Conservation (phyloP, 164 flowering plant species). For the Umbilicus rupestris region DNA sequence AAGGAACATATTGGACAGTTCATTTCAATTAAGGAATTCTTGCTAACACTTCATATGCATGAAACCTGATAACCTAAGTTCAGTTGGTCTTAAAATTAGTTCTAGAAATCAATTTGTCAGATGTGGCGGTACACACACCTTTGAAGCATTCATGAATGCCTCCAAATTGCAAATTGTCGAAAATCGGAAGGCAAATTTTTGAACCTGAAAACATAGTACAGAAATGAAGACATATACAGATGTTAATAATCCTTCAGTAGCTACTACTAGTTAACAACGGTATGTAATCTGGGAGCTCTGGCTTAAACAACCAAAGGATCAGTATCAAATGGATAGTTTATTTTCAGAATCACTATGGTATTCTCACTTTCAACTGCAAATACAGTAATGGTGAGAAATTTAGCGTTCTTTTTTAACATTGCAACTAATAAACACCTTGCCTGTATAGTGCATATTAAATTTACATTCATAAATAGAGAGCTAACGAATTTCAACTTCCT, state of each 20-base stretch:
- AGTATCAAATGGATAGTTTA: background rate
- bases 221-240: conserved; percentile 1
- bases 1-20: conserved; percentile 10
- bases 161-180: conserved; percentile 21
- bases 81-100: background rate
- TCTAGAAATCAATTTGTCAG: background rate
- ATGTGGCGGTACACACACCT: conserved; percentile 20
- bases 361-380: background rate
- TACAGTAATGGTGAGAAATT: background rate
- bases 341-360: background rate
- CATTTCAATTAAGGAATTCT: background rate
- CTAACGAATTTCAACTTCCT: background rate
- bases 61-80: background rate
- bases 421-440: background rate
- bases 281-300: background rate
- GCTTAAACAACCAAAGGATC: background rate
- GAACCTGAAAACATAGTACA: conserved; percentile 31
- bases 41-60: background rate
- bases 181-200: conserved; percentile 53
- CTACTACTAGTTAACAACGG: background rate
- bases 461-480: background rate
- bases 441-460: background rate
- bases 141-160: conserved; percentile 23
- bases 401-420: background rate
- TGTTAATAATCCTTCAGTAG: background rate